Conservation (phyloP, 768 basidiomycete genomes). For the Pleurotus platypus region DNA sequence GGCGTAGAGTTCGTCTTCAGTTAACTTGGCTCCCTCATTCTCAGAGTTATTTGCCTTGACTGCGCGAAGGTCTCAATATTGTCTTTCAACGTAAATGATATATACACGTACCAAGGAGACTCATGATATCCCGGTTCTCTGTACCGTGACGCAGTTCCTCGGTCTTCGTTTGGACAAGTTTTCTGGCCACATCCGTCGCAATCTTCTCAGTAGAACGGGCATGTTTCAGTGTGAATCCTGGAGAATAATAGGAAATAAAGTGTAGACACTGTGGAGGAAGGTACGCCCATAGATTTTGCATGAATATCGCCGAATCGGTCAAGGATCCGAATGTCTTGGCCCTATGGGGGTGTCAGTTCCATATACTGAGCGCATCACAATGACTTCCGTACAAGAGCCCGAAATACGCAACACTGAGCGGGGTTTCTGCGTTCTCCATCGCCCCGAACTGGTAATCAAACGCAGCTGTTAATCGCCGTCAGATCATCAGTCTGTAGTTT, state of each 20-base stretch:
- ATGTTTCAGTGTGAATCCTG: constrained; percentile 25
- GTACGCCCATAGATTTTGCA: constrained; percentile 24
- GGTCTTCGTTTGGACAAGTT: constrained; percentile 32
- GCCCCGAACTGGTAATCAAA: constrained; percentile 48
- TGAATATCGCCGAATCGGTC: constrained; percentile 22
- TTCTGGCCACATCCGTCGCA: constrained; percentile 28
- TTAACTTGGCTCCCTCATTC: constrained; percentile 37
- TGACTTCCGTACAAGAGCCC: constrained; percentile 29
- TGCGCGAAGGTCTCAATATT: constrained; percentile 14
- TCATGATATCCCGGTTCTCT: constrained; percentile 35
- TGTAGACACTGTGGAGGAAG: constrained; percentile 28
- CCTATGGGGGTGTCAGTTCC: not conserved
- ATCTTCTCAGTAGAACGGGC: constrained; percentile 27
- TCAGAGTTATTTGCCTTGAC: constrained; percentile 55
- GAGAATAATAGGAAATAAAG: constrained; percentile 27
- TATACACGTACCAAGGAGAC: constrained; percentile 33
- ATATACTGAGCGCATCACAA: constrained; percentile 1
- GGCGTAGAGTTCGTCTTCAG: constrained; percentile 43
- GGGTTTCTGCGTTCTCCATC: constrained; percentile 31
- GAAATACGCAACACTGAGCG: constrained; percentile 31
- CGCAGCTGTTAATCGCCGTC: constrained; percentile 27
- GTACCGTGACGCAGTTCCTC: constrained; percentile 29
- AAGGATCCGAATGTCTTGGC: constrained; percentile 15
- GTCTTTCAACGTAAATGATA: not conserved
- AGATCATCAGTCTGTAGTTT: too few relatives aligned